These are phyloP conservation scores for Scleroderma citrinum DNA, from an alignment of 768 basidiomycete genomes.

Conservation along the genomic window DNA sequence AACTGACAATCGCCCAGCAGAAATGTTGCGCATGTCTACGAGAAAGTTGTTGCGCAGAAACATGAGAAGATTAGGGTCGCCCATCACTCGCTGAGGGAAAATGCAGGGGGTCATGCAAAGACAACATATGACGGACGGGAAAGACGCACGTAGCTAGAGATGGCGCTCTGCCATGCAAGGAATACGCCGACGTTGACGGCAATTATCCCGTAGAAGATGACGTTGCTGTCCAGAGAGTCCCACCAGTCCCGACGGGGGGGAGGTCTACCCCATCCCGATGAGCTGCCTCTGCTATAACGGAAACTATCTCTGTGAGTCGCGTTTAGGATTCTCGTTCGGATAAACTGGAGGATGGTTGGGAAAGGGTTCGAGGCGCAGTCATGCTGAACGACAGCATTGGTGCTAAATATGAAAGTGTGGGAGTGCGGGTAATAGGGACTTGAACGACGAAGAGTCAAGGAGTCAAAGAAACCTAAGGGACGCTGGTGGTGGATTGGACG, in stretches of 20 bases:
- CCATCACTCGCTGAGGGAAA: slow-evolving; percentile 32
- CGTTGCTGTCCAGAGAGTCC: slow-evolving; percentile 46
- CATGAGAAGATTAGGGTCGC: slow-evolving; percentile 35
- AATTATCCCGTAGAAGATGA: slow-evolving; percentile 60
- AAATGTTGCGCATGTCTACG: slow-evolving; percentile 53
- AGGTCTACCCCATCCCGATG: slow-evolving; percentile 23
- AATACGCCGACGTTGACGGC: slow-evolving; percentile 60
- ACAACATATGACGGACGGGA: slow-evolving; percentile 5
- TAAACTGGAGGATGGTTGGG: slow-evolving; percentile 11
- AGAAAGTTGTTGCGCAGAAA: slow-evolving; percentile 62
- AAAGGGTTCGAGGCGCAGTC: not conserved
- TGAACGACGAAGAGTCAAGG: not conserved
- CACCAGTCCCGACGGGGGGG: slow-evolving; percentile 30
- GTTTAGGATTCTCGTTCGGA: slow-evolving; percentile 8
- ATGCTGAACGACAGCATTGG: slow-evolving; percentile 1
- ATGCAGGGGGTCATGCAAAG: not conserved
- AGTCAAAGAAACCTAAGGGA: not conserved
- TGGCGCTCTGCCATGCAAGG: slow-evolving; percentile 46
- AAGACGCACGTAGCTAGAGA: slow-evolving; percentile 28
- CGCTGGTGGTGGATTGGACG: not conserved
- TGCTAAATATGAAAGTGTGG: not conserved
- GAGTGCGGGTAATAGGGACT: not conserved
- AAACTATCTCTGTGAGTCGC: slow-evolving; percentile 20
- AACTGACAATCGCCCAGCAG: slow-evolving; percentile 59
- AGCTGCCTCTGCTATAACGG: slow-evolving; percentile 5